A percentile compares a stretch with the other conserved stretches of the same genome.
These are phyloP conservation scores for Parafenestella ontariensis DNA, from an alignment of 2,329 filamentous ascomycete species.

Conservation along the genomic window DNA sequence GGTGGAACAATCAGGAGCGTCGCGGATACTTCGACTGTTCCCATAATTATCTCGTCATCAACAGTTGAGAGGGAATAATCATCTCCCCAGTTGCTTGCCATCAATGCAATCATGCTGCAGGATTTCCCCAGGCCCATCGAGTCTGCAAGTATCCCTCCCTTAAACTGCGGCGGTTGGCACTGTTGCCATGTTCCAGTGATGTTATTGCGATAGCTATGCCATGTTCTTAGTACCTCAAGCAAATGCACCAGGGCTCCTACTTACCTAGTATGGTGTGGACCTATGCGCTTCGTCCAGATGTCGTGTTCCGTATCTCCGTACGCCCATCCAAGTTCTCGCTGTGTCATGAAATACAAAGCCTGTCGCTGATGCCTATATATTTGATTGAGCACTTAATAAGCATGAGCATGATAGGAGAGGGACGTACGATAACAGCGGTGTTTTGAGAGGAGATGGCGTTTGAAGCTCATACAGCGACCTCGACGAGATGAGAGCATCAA, in stretches of 20 bases:
- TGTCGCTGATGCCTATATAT: background rate
- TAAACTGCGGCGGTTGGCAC: slow-evolving; percentile 9
- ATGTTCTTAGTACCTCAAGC: slow-evolving; percentile 1
- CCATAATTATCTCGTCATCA: background rate
- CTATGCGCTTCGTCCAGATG: background rate
- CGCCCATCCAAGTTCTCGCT: background rate
- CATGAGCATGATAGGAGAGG: background rate
- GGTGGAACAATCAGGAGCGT: background rate
- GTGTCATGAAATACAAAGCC: background rate
- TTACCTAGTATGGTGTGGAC: background rate
- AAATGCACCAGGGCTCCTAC: background rate
- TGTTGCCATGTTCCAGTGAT: slow-evolving; percentile 12
- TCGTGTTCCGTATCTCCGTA: background rate
- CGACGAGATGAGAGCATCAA: background rate
- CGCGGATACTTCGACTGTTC: background rate
- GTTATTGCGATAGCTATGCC: background rate
- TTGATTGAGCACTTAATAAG: background rate
- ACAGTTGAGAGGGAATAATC: background rate
- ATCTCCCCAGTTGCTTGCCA: slow-evolving; percentile 3
- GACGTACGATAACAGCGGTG: background rate
- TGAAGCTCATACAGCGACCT: background rate
- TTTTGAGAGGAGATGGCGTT: background rate
- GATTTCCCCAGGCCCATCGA: slow-evolving; percentile 29
- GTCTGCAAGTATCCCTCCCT: slow-evolving; percentile 26
- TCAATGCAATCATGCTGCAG: slow-evolving; percentile 23